Evolutionary conservation across 1,139 yeast species (phyloP).

Genomic region (Saccharomyces pastorianus): DNA sequence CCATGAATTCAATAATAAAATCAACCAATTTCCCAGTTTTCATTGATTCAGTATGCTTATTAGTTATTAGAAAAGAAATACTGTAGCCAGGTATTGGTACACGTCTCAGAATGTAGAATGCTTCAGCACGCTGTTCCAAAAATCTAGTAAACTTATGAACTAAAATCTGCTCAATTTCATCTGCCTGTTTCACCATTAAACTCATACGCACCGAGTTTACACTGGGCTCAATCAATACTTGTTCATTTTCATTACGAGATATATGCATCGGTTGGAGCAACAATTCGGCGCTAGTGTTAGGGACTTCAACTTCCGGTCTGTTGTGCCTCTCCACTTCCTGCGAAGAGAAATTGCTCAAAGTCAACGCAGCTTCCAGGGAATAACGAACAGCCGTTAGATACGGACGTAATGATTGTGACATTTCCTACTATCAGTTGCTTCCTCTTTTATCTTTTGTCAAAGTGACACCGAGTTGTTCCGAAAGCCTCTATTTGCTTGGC

Average conservation of each 20-base stretch:
- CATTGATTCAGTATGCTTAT: constrained; percentile 93
- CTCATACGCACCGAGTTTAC: constrained; percentile 85
- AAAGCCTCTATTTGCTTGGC: neutral
- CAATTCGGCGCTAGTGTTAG: constrained; percentile 66
- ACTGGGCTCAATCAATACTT: constrained; percentile 86
- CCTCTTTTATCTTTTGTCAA: neutral
- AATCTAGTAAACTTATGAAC: constrained; percentile 92
- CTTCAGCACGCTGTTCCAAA: constrained; percentile 91
- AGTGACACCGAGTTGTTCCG: neutral
- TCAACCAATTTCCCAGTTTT: constrained; percentile 91
- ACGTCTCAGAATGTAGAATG: constrained; percentile 84
- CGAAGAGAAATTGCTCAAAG: constrained; percentile 89
- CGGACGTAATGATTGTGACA: constrained; percentile 92
- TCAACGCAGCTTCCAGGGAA: constrained; percentile 90
- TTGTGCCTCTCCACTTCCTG: constrained; percentile 95
- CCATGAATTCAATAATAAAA: constrained; percentile 96
- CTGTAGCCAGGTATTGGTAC: constrained; percentile 84
- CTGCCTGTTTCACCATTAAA: constrained; percentile 91
- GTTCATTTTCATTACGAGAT: constrained; percentile 89
- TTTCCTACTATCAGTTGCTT: constrained; percentile 4
- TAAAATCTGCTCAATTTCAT: constrained; percentile 88
- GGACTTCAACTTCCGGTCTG: constrained; percentile 89
- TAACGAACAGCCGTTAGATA: constrained; percentile 89
- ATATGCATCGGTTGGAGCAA: constrained; percentile 82
- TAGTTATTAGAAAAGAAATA: constrained; percentile 86